phyloP scores from a whole-genome alignment of 306 rosid genomes.

The Pyrus communis region DNA sequence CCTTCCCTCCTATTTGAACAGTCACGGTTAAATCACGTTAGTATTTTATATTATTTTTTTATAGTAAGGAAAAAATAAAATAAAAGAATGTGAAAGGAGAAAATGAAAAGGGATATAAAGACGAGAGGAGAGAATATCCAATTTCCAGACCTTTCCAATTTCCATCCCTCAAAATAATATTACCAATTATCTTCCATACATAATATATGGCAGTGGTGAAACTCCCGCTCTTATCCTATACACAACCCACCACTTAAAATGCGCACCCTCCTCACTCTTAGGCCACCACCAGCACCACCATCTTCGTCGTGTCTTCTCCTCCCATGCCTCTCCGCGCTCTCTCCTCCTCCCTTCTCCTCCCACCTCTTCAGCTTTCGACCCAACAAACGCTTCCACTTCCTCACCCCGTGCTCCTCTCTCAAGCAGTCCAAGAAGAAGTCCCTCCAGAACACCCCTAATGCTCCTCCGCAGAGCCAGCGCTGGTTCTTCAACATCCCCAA shows the following conservation, averaged over 20 bases:
- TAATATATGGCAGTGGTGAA: constrained; percentile 20
- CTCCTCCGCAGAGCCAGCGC: constrained; percentile 46
- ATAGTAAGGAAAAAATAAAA: no score
- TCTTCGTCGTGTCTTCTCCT: constrained; percentile 13
- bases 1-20: no score
- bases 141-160: neutral
- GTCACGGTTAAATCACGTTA: no score
- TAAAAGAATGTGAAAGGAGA: no score
- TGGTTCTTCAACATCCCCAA: constrained; percentile 50
- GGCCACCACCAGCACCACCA: constrained; percentile 17
- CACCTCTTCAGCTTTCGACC: constrained; percentile 44
- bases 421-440: constrained; percentile 56
- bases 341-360: constrained; percentile 30
- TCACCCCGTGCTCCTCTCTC: constrained; percentile 70
- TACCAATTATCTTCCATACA: neutral
- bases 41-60: no score
- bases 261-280: constrained; percentile 44
- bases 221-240: constrained; percentile 14
- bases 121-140: no score
- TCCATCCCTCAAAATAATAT: neutral
- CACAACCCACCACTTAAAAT: constrained; percentile 27
- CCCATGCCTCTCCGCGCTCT: constrained; percentile 45
- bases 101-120: no score
- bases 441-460: constrained; percentile 38
- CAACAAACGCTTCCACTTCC: constrained; percentile 44